Base-by-base conservation (phyloP, 2,329 filamentous ascomycete species). In the Cercospora zeae-maydis region DNA sequence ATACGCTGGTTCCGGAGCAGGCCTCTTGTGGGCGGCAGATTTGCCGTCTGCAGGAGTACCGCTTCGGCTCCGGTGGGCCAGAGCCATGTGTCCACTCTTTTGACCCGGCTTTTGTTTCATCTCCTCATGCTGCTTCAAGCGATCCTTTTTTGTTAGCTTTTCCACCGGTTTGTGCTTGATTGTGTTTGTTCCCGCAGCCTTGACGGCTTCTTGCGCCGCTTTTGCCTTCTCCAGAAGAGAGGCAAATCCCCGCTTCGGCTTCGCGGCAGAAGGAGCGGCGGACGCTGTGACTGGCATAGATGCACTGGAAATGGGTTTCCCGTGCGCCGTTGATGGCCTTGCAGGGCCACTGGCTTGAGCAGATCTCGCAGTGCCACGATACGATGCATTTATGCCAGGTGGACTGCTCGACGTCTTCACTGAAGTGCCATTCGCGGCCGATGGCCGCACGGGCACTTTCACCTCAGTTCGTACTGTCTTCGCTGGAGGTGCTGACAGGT, bases 121-220 rank as follows among this genome's bases (percentile, higher is more conserved):
- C 30, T 78, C 76, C 51, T 70, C 68, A 36, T 66, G 61, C 36
- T 70, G 37, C 30, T 69, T 69, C 52, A 67, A 78, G 30, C 84
- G 81, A 64, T 86, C 82, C 64, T 86, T 88, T 64, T 78, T 80
- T 6, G 82, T 77, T n/a, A 82, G 76, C 71, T 86, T 88, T 69
- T 90, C 88, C 1, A 87, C 83, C 19, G 87, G 82, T 73, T 91
- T 91, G 75, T 92, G 88, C 73, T 91, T 89, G 68, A 92, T 90
- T 69, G 86, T 86, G 60, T 88, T 88, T 24, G 88, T 81, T 59
- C 75, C 68, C 83, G 83, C n/a, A 80, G 83, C 78, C 85, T 83
- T 42, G 78, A 80, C 39, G 79, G 78, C 78, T 66, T 79, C 80
- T 70, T 90, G 85, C 11, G 85, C 87, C 64, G 85, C 85, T 71